Percentiles rank a stretch among this genome's conserved stretches.
phyloP scores from a whole-genome alignment of 2,329 filamentous ascomycete genomes.

The Fusarium albosuccineum region DNA sequence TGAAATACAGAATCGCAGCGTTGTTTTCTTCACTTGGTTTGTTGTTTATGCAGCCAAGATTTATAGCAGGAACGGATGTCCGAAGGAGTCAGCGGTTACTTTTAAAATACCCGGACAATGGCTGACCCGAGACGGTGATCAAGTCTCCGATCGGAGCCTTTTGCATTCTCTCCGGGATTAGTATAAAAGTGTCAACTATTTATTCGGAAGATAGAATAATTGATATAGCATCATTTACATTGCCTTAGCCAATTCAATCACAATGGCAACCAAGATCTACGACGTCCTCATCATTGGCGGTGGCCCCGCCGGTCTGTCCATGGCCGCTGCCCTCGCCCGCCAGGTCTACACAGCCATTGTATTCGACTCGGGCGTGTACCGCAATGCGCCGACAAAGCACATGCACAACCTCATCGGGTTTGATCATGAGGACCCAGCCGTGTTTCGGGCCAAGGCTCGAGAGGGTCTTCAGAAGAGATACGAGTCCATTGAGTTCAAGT shows the following conservation, averaged over 20 bases:
- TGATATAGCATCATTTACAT: no score
- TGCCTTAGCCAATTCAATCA: background rate
- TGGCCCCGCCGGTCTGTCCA: slow-evolving; percentile 64
- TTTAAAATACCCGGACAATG: background rate
- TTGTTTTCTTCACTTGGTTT: no score
- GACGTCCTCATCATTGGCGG: slow-evolving; percentile 67
- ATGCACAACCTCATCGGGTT: slow-evolving; percentile 62
- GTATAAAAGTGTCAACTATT: slow-evolving; percentile 21
- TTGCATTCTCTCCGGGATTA: slow-evolving; percentile 17
- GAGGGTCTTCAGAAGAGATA: slow-evolving; percentile 53
- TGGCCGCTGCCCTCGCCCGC: slow-evolving; percentile 61
- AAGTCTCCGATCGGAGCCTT: slow-evolving; percentile 46
- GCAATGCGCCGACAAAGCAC: slow-evolving; percentile 60
- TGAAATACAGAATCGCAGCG: no score
- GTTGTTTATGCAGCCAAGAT: no score
- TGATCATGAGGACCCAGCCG: slow-evolving; percentile 54
- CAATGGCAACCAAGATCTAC: slow-evolving; percentile 50
- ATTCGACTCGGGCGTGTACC: slow-evolving; percentile 64
- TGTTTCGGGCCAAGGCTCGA: slow-evolving; percentile 52
- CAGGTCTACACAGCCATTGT: slow-evolving; percentile 62
- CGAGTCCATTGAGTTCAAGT: slow-evolving; percentile 50
- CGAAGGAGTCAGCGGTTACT: background rate
- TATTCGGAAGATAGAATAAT: background rate
- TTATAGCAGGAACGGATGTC: no score
- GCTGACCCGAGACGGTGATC: background rate